Conservation (phyloP, 2,329 filamentous ascomycete genomes). For the Fusarium begoniae region DNA sequence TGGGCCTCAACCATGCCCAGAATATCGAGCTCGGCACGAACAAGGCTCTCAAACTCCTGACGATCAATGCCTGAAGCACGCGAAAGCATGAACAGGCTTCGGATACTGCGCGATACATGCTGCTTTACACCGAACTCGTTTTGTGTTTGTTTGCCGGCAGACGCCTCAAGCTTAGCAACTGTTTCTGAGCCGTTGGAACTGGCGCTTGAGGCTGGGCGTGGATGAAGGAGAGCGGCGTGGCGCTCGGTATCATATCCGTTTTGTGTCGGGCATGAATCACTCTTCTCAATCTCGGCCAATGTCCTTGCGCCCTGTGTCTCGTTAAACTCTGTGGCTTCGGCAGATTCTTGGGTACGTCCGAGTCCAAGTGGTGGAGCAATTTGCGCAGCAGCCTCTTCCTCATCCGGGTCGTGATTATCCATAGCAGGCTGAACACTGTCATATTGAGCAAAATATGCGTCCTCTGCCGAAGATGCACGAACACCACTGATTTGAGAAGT, state of each 20-base stretch:
- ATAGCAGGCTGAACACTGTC: conserved; percentile 81
- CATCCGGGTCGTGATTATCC: conserved; percentile 83
- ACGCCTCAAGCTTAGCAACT: conserved; percentile 69
- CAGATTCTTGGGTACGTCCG: conserved; percentile 22
- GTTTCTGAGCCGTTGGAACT: conserved; percentile 64
- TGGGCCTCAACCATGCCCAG: conserved; percentile 74
- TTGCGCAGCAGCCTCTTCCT: conserved; percentile 56
- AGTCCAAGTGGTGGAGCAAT: conserved; percentile 48
- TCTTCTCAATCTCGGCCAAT: conserved; percentile 55
- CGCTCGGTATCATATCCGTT: conserved; percentile 45
- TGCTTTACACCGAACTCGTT: conserved; percentile 79
- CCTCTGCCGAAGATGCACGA: conserved; percentile 60
- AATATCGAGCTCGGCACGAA: conserved; percentile 76
- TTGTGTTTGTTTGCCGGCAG: conserved; percentile 65
- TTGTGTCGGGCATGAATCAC: conserved; percentile 44
- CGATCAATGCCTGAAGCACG: conserved; percentile 76
- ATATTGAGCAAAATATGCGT: conserved; percentile 81
- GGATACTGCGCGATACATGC: conserved; percentile 80
- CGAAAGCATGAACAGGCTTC: conserved; percentile 78
- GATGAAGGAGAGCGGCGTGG: conserved; percentile 59
- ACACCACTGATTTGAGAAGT: conserved; percentile 39
- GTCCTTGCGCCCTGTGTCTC: conserved; percentile 52
- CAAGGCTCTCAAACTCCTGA: conserved; percentile 77
- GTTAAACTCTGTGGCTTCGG: conserved; percentile 35
- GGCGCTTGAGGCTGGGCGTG: conserved; percentile 67